Base-by-base conservation (phyloP, 2,329 filamentous ascomycete species). In the Epichloe amarillans region DNA sequence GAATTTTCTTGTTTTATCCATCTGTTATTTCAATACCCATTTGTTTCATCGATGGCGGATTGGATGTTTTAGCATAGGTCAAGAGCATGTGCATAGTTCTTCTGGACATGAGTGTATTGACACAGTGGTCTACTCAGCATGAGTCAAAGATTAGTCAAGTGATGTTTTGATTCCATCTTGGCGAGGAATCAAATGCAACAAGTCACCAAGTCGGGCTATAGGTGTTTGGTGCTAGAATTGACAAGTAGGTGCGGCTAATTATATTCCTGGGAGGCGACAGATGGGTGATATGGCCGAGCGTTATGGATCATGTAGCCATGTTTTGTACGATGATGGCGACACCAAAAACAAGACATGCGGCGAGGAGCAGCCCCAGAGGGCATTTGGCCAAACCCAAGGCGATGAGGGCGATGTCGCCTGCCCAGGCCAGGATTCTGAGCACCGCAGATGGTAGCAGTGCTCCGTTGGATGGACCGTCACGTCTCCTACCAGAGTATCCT, bases 201-300 rank as follows among this genome's bases (percentile, higher is more conserved):
- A 26, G 23, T 26, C 23, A 8, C 23, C 6, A 26, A 26, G 23
- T 26, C 23, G 7, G 23, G 23, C 23, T 26, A 6, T 26, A 26
- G 23, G 23, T 23, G 5, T 23, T 2, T 6, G 1, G 23, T 23
- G 23, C 23, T 23, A 23, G 23, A 23, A 23, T 23, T 23, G 23
- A 23, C n/a, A n/a, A n/a, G 17, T 19, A 19, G 19, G 19, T 19
- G 19, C 19, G 19, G 19, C 19, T 19, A 19, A 19, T 19, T 19
- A 19, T 19, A 19, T 19, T 73, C 83, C 83, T 0, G 86, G 86
- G 2, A 91, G 68, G 19, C 77, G 74, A 60, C 86, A 90, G 19
- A 90, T 57, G 0, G 86, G 84, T 1, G 82, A 80, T 2, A 90
- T 64, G 0, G 83, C 80, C 10, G 75, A 68, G 46, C 75, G 73